Conservation (phyloP, 2,329 filamentous ascomycete species). For the Trichoderma sp. region DNA sequence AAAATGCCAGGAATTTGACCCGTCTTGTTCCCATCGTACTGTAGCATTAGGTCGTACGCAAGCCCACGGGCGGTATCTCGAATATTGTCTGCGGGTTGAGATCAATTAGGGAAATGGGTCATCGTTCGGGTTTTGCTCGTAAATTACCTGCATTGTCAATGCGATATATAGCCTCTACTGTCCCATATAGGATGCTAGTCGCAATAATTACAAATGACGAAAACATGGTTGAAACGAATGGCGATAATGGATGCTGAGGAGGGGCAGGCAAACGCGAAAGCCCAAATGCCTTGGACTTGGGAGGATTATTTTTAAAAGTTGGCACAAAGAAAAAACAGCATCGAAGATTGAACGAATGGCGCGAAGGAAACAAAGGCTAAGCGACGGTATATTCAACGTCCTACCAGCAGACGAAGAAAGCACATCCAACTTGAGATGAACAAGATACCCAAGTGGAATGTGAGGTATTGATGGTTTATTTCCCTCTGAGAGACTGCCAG, state of each 20-base stretch:
- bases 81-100: conserved; percentile 41
- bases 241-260: not conserved
- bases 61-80: conserved; percentile 45
- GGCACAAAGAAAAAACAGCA: not conserved
- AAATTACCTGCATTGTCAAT: not conserved
- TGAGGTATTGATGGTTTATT: not conserved
- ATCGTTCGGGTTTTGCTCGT: not conserved
- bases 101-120: not conserved
- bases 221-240: not conserved
- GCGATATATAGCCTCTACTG: not conserved
- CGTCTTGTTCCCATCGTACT: conserved; percentile 51
- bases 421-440: not conserved
- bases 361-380: not conserved
- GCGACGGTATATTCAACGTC: not conserved
- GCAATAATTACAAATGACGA: not conserved
- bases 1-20: conserved; percentile 56
- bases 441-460: not conserved
- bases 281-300: no score
- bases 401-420: not conserved
- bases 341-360: not conserved
- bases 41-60: conserved; percentile 50
- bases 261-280: not conserved
- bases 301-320: not conserved
- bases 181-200: not conserved
- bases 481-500: not conserved